Evolutionary conservation across 257 asterid genomes (phyloP).

Genomic region (Plantago major): DNA sequence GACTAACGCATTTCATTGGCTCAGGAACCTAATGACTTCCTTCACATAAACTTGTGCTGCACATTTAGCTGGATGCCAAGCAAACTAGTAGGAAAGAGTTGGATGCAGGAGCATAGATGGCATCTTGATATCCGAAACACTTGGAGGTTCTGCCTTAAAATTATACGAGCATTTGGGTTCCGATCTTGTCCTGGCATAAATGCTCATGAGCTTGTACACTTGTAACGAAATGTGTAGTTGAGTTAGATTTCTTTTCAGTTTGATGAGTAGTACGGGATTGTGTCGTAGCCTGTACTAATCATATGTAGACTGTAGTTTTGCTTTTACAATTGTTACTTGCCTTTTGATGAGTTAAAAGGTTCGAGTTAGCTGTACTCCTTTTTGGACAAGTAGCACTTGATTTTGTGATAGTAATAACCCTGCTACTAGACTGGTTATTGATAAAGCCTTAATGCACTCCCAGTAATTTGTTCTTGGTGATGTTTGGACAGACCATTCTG

Average conservation of each 20-base stretch:
- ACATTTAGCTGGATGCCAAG: slow-evolving; percentile 6
- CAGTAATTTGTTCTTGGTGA: too few species aligned
- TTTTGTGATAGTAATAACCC: too few species aligned
- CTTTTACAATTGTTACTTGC: not conserved
- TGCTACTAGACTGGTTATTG: too few species aligned
- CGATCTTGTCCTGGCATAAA: too few species aligned
- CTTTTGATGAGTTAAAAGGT: slow-evolving; percentile 4
- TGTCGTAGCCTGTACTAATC: slow-evolving; percentile 12
- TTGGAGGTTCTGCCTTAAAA: not conserved
- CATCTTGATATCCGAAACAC: not conserved
- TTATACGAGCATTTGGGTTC: too few species aligned
- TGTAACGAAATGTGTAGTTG: not conserved
- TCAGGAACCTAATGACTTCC: slow-evolving; percentile 30
- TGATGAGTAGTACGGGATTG: not conserved
- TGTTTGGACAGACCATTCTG: too few species aligned
- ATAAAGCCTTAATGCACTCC: too few species aligned
- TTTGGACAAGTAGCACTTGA: not conserved
- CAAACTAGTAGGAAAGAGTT: not conserved
- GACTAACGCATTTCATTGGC: not conserved
- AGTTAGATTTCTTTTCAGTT: not conserved
- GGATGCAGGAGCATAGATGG: not conserved
- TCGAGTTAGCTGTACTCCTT: not conserved
- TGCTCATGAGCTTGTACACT: not conserved
- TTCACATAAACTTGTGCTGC: not conserved
- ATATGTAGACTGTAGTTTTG: not conserved